A percentile compares a stretch with the other conserved stretches of the same genome.
phyloP scores from a whole-genome alignment of 176 grass and related monocot species.

The Oryza glaberrima region DNA sequence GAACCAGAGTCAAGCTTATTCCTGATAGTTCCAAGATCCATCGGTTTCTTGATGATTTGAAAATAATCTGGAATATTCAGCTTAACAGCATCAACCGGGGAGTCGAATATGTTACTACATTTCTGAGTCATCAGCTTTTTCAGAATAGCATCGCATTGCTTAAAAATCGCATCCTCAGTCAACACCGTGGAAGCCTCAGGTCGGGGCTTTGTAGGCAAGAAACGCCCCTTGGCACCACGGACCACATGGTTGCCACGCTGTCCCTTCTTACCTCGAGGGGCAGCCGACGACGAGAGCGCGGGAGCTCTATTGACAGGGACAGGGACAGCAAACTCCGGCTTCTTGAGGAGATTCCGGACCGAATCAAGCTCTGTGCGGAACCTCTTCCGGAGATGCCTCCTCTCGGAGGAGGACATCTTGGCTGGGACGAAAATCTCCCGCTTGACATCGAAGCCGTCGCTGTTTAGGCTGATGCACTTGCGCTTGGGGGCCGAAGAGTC shows the following conservation, averaged over 20 bases:
- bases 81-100: constrained; percentile 74
- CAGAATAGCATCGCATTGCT: constrained; percentile 77
- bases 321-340: constrained; percentile 33
- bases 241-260: constrained; percentile 43
- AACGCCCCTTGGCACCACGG: constrained; percentile 56
- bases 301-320: constrained; percentile 34
- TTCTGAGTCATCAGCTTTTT: constrained; percentile 94
- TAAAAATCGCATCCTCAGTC: constrained; percentile 48
- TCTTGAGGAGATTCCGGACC: constrained; percentile 61
- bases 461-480: constrained; percentile 85
- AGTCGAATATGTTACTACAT: constrained; percentile 71
- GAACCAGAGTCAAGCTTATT: constrained; percentile 60
- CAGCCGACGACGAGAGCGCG: constrained; percentile 53
- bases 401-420: constrained; percentile 70
- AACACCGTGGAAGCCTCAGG: constrained; percentile 31
- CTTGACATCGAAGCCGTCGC: constrained; percentile 59
- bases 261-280: constrained; percentile 47
- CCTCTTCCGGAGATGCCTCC: constrained; percentile 62
- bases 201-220: constrained; percentile 47
- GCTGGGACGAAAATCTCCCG: constrained; percentile 59
- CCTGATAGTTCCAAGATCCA: constrained; percentile 87
- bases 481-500: constrained; percentile 73
- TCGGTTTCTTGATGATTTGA: constrained; percentile 82
- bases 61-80: constrained; percentile 94
- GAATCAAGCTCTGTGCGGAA: constrained; percentile 64